Evolutionary conservation across 2,329 filamentous ascomycete species (phyloP), one percentile per base, ranked within the genome.

Genomic region (Xylaria sp.): DNA sequence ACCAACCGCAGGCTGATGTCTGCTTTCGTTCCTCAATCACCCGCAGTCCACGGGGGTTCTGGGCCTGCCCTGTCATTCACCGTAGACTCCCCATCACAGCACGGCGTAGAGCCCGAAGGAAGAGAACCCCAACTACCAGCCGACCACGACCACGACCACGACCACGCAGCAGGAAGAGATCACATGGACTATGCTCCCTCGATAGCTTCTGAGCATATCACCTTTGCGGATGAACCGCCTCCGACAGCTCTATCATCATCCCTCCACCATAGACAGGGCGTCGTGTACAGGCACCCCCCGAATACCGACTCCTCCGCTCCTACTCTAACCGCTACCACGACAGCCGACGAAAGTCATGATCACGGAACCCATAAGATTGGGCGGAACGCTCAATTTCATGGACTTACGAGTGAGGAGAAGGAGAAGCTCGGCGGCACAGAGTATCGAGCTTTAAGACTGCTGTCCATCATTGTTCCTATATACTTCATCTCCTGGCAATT

Each of bases 351-450:
- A 21, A 40, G 48, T n/a, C 57, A 48, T 48, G 79, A 83, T 50
- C 73, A 83, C 42, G 76, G 77, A 40, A 74, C 77, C 6, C 77
- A 80, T 61, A 79, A 81, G 5, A 80, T 84, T 1, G 83, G 75
- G 10, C 72, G 75, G 35, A 77, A 76, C 63, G 68, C 66, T 18
- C 74, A 75, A 37, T 76, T 77, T 48, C 74, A 75, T 53, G 72
- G 66, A 16, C 65, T 77, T 27, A 76, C 75, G 27, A 75, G 55
- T 13, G 75, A 76, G 23, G 74, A 77, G 32, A 74, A 73, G 42
- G 85, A 88, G 61, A 81, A 84, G 32, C 81, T 91, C 0, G 89
- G 90, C 29, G 88, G 89, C 0, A 86, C 85, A 65, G 90, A 92
- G 76, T 91, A 91, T 74, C 84, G 87, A 50, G 89, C 90, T 18